Evolutionary conservation across 2,329 filamentous ascomycete genomes (phyloP), one percentile per base, ranked within the genome.

Genomic region (Colletotrichum sp.): DNA sequence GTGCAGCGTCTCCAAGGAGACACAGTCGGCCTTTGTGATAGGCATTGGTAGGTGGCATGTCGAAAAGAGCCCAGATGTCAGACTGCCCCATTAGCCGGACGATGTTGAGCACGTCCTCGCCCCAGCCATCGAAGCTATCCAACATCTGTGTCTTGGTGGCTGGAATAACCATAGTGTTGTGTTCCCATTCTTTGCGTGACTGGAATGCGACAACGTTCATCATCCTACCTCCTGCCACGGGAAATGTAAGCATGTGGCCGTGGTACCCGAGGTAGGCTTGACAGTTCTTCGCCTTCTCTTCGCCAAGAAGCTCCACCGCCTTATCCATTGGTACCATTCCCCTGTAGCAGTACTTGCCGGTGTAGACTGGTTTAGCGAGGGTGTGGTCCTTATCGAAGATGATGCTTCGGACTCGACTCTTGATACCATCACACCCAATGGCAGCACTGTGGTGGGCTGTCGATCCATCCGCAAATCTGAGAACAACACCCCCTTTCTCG

Each of bases 191-290:
- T 28, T 59, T 8, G 55, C 24, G 4, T 59, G 55, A 59, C 55
- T 69, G 81, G 55, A 85, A 84, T 49, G 90, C 89, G 1, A 89
- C 89, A 7, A 90, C 87, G 76, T 92, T 93, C 82, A 93, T 87
- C 1, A 87, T 88, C 39, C 86, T 84, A 13, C 90, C 90, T 8
- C 89, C 86, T 13, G 88, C 87, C 44, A 92, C 89, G 0, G 91
- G 90, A 77, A 92, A 93, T 0, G 89, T 90, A n/a, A 93, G 82
- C 2, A 92, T 81, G 78, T 93, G 92, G 0, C 88, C 89, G 59
- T 86, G 82, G 3, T 86, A 87, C 0, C 90, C 91, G 78, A 83
- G 80, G 80, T 83, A n/a, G 21, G 16, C 5, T 36, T 9, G 21
- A 36, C 3, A 52, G n/a, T 84, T 84, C 63, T 77, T 73, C 1